A percentile compares a stretch with the other conserved stretches of the same genome.
These are phyloP conservation scores for Trichoderma reesei DNA, from an alignment of 495 filamentous ascomycete genomes.

Conservation along the genomic window DNA sequence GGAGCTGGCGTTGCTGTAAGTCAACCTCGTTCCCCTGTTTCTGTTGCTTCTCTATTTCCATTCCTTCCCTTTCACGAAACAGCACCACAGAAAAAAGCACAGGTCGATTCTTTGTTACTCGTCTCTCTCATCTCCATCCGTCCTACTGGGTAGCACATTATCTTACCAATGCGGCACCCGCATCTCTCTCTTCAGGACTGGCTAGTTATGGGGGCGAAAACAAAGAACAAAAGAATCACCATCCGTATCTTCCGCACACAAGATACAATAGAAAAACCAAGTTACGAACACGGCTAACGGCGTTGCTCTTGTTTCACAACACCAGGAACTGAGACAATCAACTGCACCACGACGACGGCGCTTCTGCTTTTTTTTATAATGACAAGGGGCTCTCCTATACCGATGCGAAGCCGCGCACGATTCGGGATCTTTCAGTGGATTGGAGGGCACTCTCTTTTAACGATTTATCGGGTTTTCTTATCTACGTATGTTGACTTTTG, in stretches of 20 bases:
- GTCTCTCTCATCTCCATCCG: neutral
- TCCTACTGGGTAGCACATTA: constrained; percentile 2
- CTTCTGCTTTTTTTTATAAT: neutral
- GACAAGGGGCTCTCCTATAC: neutral
- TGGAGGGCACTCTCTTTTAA: too few relatives aligned
- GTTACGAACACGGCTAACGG: neutral
- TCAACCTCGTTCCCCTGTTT: constrained; percentile 12
- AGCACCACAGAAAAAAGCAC: neutral
- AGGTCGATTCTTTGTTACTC: neutral
- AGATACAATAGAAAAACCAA: neutral
- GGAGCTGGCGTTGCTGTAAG: constrained; percentile 75
- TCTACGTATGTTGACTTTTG: neutral
- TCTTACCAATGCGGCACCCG: constrained; percentile 6
- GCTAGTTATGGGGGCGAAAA: constrained; percentile 1
- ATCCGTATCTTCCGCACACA: neutral
- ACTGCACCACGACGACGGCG: neutral
- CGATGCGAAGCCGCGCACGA: too few relatives aligned
- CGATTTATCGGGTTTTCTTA: too few relatives aligned
- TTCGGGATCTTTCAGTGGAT: too few relatives aligned
- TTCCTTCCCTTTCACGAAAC: constrained; percentile 2
- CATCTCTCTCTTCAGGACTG: constrained; percentile 10
- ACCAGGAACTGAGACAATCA: constrained; percentile 2
- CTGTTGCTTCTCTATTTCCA: neutral
- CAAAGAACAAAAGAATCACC: neutral
- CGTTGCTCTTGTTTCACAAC: constrained; percentile 1